Conservation (phyloP, 2,329 filamentous ascomycete species). For the Cercospora berteroae region DNA sequence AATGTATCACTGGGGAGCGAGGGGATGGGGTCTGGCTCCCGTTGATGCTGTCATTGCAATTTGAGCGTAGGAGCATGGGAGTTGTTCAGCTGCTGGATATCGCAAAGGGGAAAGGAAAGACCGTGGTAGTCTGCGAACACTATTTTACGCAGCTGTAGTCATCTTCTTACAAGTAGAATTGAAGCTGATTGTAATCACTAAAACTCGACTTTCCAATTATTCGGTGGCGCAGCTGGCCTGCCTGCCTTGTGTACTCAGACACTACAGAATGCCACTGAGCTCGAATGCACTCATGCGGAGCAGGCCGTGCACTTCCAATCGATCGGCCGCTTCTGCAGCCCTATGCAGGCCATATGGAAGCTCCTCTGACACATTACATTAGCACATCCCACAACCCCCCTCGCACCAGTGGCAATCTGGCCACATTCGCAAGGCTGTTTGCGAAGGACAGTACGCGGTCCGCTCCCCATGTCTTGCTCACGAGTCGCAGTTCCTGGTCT, state of each 20-base stretch:
- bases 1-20: constrained; percentile 1
- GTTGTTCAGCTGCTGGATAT: not conserved
- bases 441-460: not conserved
- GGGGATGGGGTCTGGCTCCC: not conserved
- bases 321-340: constrained; percentile 14
- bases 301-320: constrained; percentile 25
- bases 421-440: constrained; percentile 22
- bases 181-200: not conserved
- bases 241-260: not conserved
- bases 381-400: constrained; percentile 21
- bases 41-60: not conserved
- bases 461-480: not conserved
- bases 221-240: not conserved
- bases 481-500: not conserved
- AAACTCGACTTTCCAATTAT: not conserved
- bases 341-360: constrained; percentile 25
- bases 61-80: constrained; percentile 5
- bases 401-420: not conserved
- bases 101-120: not conserved
- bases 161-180: not conserved
- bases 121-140: not conserved
- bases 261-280: not conserved
- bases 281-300: not conserved
- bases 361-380: constrained; percentile 17
- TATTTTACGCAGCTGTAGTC: not conserved